These are phyloP conservation scores for Zygoascus biomembranicola DNA, from an alignment of 805 yeast species.

Conservation along the genomic window DNA sequence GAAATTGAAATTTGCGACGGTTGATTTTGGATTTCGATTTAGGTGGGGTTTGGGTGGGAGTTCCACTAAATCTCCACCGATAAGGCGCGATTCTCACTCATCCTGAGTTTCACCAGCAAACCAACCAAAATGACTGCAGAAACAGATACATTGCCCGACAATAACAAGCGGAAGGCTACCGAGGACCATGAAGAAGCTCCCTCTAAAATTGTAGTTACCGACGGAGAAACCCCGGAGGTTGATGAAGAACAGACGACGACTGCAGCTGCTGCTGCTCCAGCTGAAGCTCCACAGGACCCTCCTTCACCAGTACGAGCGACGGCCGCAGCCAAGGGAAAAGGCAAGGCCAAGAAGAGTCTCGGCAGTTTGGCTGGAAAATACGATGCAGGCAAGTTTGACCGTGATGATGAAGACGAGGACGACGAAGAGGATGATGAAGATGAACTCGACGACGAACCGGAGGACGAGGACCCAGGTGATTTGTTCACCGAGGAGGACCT, in stretches of 20 bases:
- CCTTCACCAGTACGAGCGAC: neutral
- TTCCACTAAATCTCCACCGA: neutral
- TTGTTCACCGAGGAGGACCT: conserved; percentile 42
- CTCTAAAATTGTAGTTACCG: conserved; percentile 14
- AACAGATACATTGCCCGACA: conserved; percentile 16
- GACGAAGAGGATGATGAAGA: conserved; percentile 28
- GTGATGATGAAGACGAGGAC: conserved; percentile 44
- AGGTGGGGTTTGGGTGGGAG: neutral
- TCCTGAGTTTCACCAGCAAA: neutral
- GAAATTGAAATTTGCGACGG: neutral
- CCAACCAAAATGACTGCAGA: neutral
- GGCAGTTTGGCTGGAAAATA: conserved; percentile 8
- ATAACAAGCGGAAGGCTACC: conserved; percentile 21
- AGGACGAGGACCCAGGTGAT: conserved; percentile 33
- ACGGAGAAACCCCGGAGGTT: neutral
- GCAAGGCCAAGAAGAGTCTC: conserved; percentile 16
- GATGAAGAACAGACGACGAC: neutral
- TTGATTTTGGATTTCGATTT: neutral
- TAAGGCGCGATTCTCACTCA: neutral
- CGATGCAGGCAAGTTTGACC: conserved; percentile 32
- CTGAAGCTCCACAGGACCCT: neutral
- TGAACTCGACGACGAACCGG: conserved; percentile 36
- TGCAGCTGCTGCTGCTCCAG: too few species aligned
- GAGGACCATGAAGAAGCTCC: conserved; percentile 10
- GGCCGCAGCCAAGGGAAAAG: conserved; percentile 12